Percentiles rank a stretch among this genome's conserved stretches.
Evolutionary conservation across 2,329 filamentous ascomycete genomes (phyloP).

Genomic region (Fusarium newnesense): DNA sequence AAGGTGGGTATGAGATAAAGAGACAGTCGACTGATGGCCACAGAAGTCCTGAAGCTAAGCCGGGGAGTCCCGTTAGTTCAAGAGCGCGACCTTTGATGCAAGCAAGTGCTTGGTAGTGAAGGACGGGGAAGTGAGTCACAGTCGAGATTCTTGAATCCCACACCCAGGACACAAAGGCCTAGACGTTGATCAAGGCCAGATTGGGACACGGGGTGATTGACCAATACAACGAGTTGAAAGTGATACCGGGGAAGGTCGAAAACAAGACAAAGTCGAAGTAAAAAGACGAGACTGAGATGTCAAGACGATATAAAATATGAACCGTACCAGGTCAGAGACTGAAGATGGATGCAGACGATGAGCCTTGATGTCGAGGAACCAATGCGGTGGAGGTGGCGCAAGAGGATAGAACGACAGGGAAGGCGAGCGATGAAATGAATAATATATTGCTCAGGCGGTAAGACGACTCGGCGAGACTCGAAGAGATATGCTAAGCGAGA

Average conservation of each 20-base stretch:
- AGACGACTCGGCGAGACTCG: conserved; percentile 10
- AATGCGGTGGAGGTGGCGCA: conserved; percentile 28
- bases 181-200: conserved; percentile 39
- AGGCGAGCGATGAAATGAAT: conserved; percentile 19
- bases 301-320: conserved; percentile 31
- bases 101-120: conserved; percentile 39
- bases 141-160: conserved; percentile 44
- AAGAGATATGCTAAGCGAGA: conserved; percentile 15
- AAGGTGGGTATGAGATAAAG: conserved; percentile 43
- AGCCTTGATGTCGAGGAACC: conserved; percentile 27
- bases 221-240: conserved; percentile 30
- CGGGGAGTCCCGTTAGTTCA: conserved; percentile 46
- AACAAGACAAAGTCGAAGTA: conserved; percentile 13
- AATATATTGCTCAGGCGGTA: conserved; percentile 33
- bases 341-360: conserved; percentile 27
- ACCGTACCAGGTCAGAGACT: conserved; percentile 40
- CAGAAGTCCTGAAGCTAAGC: conserved; percentile 48
- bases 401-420: conserved; percentile 25
- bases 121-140: conserved; percentile 49
- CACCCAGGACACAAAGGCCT: conserved; percentile 36
- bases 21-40: conserved; percentile 43
- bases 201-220: conserved; percentile 33
- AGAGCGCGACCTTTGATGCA: conserved; percentile 41
- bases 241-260: conserved; percentile 12
- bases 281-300: conserved; percentile 16